Base-by-base conservation (phyloP, 192 early-diverging fungal species). In the Rhizoclosmatium sp. region DNA sequence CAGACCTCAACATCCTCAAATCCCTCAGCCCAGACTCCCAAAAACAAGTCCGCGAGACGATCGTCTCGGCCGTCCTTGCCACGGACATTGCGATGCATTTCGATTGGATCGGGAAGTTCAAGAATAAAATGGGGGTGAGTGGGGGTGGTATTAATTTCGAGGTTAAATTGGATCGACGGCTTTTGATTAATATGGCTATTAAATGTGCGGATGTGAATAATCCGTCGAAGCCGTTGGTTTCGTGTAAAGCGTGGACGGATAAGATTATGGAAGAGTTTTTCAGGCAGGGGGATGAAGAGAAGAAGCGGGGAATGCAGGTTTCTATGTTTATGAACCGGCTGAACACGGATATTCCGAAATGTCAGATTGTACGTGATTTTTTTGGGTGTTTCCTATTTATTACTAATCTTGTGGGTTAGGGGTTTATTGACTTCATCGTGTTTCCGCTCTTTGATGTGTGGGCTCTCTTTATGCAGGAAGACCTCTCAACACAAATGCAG, bases 161-260 rank as follows among this genome's bases (percentile, higher is more conserved):
- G 2, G 74, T 73, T 31, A 61, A 73, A 60, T 48, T 65, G 67
- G 83, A 86, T 48, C 76, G 78, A 14, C 84, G 84, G 67, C 48
- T 83, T 41, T 60, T 86, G 21, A 23, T 85, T 40, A 83, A 86
- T 49, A 83, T 90, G 77, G 80, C 85, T 2, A 87, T 90, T 42
- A 90, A 90, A 77, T 87, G 86, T 59, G 84, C 89, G 16, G 89
- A 90, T 69, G 81, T 90, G 10, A 88, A 89, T 61, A 90, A 90
- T 76, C 80, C 84, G 45, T 74, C 87, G 3, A 89, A 87, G 47
- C 80, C 84, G 72, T 76, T 76, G 69, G 41, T 48, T 9, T 23
- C 48, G 16, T 90, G 76, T 47, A 61, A 62, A 48, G 19, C 40
- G 46, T 90, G 89, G 89, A 89, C 86, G 23, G 81, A 88, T 40